Evolutionary conservation across 306 rosid species (phyloP).

Genomic region (Neltuma alba): DNA sequence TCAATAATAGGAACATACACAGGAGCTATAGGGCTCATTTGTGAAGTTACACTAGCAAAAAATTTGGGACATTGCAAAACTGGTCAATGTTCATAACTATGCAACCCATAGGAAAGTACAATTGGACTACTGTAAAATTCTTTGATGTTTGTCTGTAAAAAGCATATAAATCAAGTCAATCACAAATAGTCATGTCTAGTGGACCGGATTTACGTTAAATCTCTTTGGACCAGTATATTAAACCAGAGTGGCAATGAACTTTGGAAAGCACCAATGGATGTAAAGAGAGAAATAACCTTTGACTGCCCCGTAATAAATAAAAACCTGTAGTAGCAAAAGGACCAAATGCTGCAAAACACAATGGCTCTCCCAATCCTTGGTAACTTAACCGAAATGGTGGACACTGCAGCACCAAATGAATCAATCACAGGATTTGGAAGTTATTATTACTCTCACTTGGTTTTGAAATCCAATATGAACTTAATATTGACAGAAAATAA

Average conservation of each 20-base stretch:
- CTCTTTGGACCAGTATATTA: constrained; percentile 42
- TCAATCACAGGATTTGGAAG: constrained; percentile 22
- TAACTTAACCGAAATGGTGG: constrained; percentile 95
- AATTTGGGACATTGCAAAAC: not conserved
- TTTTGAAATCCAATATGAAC: constrained; percentile 14
- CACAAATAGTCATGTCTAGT: not conserved
- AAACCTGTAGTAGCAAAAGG: constrained; percentile 86
- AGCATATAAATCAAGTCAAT: not conserved
- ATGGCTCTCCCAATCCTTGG: constrained; percentile 88
- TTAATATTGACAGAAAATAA: constrained; percentile 17
- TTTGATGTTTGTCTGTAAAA: not conserved
- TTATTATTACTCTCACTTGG: constrained; percentile 21
- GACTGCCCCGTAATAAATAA: constrained; percentile 75
- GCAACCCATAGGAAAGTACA: not conserved
- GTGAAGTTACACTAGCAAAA: constrained; percentile 2
- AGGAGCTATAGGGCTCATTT: constrained; percentile 40
- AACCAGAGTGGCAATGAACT: not conserved
- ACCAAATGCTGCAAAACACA: constrained; percentile 93
- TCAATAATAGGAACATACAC: not conserved
- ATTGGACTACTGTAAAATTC: not conserved
- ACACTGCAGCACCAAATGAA: constrained; percentile 57
- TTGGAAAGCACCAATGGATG: not conserved
- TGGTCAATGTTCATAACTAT: not conserved
- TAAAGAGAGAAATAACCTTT: constrained; percentile 57
- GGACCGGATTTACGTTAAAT: too few relatives aligned